A percentile compares a stretch with the other conserved stretches of the same genome.
These are phyloP conservation scores for Talinum fruticosum DNA, from an alignment of 148 eudicot genomes.

Conservation along the genomic window DNA sequence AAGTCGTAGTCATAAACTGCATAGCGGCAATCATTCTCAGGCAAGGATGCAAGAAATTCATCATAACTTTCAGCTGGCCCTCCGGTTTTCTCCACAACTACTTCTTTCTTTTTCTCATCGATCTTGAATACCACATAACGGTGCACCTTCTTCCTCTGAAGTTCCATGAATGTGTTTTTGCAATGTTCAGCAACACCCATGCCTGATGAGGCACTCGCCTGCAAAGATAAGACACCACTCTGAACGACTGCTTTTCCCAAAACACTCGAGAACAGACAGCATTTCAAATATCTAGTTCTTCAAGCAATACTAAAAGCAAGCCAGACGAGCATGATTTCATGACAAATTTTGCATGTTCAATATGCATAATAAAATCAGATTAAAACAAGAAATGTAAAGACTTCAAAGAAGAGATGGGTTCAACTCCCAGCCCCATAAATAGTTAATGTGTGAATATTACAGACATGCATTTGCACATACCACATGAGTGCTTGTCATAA, in stretches of 20 bases:
- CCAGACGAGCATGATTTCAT: neutral
- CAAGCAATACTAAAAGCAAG: neutral
- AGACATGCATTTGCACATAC: neutral
- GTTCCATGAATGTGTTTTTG: slow-evolving; percentile 57
- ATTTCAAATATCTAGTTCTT: neutral
- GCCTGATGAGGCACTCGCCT: slow-evolving; percentile 66
- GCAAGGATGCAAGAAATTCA: slow-evolving; percentile 68
- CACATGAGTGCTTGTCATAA: too few relatives aligned
- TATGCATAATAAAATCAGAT: neutral
- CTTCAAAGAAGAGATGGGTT: neutral
- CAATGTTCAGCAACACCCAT: slow-evolving; percentile 65
- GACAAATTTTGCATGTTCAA: neutral
- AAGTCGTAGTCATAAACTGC: slow-evolving; percentile 72
- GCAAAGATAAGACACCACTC: slow-evolving; percentile 16
- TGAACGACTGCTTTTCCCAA: neutral
- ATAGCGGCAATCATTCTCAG: slow-evolving; percentile 76
- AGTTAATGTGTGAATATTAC: neutral
- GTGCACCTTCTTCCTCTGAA: slow-evolving; percentile 66
- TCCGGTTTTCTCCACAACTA: slow-evolving; percentile 74
- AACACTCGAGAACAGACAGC: neutral
- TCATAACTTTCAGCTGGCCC: slow-evolving; percentile 65
- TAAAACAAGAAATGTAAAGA: neutral
- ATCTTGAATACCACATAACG: slow-evolving; percentile 75
- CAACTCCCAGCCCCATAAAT: neutral
- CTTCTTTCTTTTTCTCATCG: slow-evolving; percentile 75